Evolutionary conservation across 2,329 filamentous ascomycete genomes (phyloP).

Genomic region (Fusarium compactum): DNA sequence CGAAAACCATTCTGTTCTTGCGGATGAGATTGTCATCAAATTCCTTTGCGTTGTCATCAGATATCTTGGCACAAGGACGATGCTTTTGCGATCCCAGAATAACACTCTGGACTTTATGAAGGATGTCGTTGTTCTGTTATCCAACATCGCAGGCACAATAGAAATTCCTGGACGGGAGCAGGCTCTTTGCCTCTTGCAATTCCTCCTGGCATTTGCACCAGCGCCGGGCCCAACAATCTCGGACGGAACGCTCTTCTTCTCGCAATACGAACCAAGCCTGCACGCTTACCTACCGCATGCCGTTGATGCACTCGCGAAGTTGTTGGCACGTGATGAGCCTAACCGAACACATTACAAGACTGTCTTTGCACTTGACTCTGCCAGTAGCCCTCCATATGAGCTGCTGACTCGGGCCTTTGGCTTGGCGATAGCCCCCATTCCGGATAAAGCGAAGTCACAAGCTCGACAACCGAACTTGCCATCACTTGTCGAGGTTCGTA

Average conservation of each 20-base stretch:
- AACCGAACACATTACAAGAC: conserved; percentile 87
- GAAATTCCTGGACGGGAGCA: conserved; percentile 89
- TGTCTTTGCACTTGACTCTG: conserved; percentile 81
- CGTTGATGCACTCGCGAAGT: conserved; percentile 89
- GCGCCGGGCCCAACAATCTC: conserved; percentile 73
- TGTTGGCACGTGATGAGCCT: conserved; percentile 92
- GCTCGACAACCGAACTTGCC: conserved; percentile 70
- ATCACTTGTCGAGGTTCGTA: conserved; percentile 82
- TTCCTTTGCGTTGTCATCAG: conserved; percentile 87
- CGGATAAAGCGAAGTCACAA: conserved; percentile 68
- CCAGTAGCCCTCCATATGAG: conserved; percentile 75
- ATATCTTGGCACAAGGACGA: conserved; percentile 88
- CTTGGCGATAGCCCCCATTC: conserved; percentile 85
- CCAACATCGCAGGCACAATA: conserved; percentile 85
- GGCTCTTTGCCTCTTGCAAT: conserved; percentile 85
- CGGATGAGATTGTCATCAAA: conserved; percentile 81
- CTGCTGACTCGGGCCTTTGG: conserved; percentile 89
- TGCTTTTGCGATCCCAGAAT: conserved; percentile 82
- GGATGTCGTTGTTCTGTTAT: conserved; percentile 88
- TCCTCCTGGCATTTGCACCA: conserved; percentile 91
- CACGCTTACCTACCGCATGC: conserved; percentile 92
- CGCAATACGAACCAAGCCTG: conserved; percentile 80
- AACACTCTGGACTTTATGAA: conserved; percentile 99
- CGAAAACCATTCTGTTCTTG: conserved; percentile 78
- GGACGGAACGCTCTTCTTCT: conserved; percentile 76